Evolutionary conservation across 2,329 filamentous ascomycete species (phyloP), one percentile per base, ranked within the genome.

Genomic region (Dactylellina drechsleri): DNA sequence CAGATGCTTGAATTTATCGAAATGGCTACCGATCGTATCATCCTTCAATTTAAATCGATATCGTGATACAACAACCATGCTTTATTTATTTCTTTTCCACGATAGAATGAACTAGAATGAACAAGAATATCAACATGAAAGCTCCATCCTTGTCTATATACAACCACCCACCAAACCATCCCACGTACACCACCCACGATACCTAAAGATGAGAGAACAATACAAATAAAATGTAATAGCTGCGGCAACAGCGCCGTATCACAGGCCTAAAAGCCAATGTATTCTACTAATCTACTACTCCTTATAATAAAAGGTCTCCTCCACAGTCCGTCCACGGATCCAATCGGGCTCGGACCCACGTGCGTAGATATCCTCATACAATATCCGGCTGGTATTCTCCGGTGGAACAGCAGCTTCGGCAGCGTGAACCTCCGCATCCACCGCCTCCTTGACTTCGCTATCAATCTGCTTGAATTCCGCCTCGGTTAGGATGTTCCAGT

Each of bases 291-390:
- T 47, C 13, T 47, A 13, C 41, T 84, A 82, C 68, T 83, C 84
- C 80, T 84, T 75, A 82, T 89, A 90, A 84, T 90, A 97, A 85
- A 90, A 95, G 84, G 93, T 94, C 91, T 98, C 95, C 81, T 98
- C 93, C 65, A 90, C 87, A 74, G 91, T 93, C 77, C 94, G 88
- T 79, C 94, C 94, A 80, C 93, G 89, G 84, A 97, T 88, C 86
- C 91, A 97, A 81, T 89, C 85, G 70, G 93, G 93, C 88, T 97
- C 94, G 76, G 88, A 90, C 79, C 94, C 94, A 78, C 87, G 58
- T 16, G 93, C 93, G 84, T 97, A 98, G 83, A 97, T 96, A 83
- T 97, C 94, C 89, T 99, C 94, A 83, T 88, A 99, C 79, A 99
- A 87, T 79, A 95, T 95, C 83, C 92, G 87, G 65, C 89, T 85